phyloP scores from a whole-genome alignment of 768 basidiomycete species.

The Trametes maxima region DNA sequence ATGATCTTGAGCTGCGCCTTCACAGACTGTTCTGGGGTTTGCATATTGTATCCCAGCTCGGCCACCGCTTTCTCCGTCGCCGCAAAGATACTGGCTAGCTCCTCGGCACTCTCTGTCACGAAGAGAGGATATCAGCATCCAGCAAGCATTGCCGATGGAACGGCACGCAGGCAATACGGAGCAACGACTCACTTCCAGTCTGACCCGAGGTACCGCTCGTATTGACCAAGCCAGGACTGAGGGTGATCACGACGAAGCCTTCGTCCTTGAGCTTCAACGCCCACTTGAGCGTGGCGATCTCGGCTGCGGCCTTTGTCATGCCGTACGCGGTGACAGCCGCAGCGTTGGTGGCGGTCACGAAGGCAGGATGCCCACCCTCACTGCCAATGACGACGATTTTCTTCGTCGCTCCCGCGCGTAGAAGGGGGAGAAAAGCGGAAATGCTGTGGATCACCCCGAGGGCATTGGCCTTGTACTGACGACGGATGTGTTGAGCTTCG shows the following conservation, averaged over 20 bases:
- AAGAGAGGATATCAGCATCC: too few relatives aligned
- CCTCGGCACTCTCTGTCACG: too few relatives aligned
- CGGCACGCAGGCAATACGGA: too few relatives aligned
- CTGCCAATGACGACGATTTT: conserved; percentile 39
- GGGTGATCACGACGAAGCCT: conserved; percentile 39
- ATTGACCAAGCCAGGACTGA: conserved; percentile 43
- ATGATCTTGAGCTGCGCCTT: too few relatives aligned
- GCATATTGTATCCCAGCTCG: too few relatives aligned
- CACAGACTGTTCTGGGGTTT: too few relatives aligned
- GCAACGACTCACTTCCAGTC: too few relatives aligned
- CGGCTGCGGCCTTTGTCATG: conserved; percentile 41
- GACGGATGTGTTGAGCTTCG: not conserved
- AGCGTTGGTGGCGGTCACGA: conserved; percentile 24
- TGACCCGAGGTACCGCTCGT: conserved; percentile 22
- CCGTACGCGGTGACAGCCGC: conserved; percentile 31
- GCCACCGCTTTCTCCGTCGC: too few relatives aligned
- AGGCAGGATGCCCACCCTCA: conserved; percentile 34
- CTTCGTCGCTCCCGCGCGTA: conserved; percentile 36
- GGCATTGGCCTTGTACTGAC: conserved; percentile 38
- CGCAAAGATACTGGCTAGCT: too few relatives aligned
- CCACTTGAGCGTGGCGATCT: conserved; percentile 43
- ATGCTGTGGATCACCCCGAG: conserved; percentile 39
- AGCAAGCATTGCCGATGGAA: too few relatives aligned
- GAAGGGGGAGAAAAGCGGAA: conserved; percentile 43
- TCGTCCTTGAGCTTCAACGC: conserved; percentile 31